phyloP scores from a whole-genome alignment of 495 filamentous ascomycete genomes.

The Neurospora sp. region DNA sequence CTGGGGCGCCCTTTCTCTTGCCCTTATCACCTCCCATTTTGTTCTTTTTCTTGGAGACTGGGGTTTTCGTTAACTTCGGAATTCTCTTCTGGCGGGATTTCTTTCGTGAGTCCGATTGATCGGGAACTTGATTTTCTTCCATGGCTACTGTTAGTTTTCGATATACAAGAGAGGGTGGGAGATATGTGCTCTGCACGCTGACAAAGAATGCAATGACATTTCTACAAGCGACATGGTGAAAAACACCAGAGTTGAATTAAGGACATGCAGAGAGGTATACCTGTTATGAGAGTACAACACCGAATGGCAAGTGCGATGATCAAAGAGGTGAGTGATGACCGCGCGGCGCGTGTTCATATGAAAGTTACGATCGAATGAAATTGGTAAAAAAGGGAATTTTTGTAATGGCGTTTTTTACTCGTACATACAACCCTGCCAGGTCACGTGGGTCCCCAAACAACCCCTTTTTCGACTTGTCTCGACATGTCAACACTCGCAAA shows the following conservation, averaged over 20 bases:
- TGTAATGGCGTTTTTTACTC: background rate
- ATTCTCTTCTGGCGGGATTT: background rate
- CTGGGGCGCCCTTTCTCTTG: slow-evolving; percentile 21
- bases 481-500: background rate
- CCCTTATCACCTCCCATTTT: slow-evolving; percentile 11
- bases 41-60: background rate
- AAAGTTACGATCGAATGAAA: background rate
- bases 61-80: background rate
- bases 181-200: background rate
- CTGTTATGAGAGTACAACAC: background rate
- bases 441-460: background rate
- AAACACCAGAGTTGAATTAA: no score
- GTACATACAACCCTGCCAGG: background rate
- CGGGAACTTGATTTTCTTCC: background rate
- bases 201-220: background rate
- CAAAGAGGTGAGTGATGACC: background rate
- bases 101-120: no score
- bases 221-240: background rate
- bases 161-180: background rate
- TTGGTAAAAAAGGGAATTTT: background rate
- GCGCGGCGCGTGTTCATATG: background rate
- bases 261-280: background rate
- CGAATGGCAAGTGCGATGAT: background rate
- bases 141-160: background rate
- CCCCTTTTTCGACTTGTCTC: background rate